phyloP scores from a whole-genome alignment of 306 rosid species.

The Dalbergia oliveri region DNA sequence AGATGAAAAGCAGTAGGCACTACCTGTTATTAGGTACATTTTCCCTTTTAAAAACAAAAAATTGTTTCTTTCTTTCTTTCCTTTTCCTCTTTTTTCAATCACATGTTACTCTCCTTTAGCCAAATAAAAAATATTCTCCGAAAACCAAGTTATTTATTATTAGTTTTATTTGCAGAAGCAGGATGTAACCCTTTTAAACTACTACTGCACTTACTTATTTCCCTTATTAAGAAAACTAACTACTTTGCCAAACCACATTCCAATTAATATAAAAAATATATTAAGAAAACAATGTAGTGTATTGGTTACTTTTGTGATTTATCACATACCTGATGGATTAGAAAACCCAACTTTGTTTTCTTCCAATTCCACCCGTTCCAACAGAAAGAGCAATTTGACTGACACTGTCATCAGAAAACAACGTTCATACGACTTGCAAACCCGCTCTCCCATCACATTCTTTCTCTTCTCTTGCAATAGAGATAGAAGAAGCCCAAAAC shows the following conservation, averaged over 20 bases:
- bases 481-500: constrained; percentile 17
- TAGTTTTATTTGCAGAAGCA: background rate
- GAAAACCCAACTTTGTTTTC: background rate
- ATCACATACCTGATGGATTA: constrained; percentile 3
- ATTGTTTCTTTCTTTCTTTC: background rate
- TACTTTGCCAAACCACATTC: background rate
- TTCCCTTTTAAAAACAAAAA: background rate
- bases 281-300: background rate
- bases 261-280: background rate
- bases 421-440: background rate
- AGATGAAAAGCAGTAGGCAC: background rate
- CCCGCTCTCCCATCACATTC: background rate
- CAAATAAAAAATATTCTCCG: background rate
- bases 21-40: background rate
- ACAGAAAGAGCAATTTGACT: background rate
- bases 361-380: background rate
- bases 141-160: background rate
- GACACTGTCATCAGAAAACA: background rate
- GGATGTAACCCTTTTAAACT: background rate
- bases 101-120: too few species aligned
- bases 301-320: background rate
- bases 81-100: too few species aligned
- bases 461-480: background rate
- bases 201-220: background rate
- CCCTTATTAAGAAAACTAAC: background rate